Percentiles rank a stretch among this genome's conserved stretches.
These are phyloP conservation scores for Acmispon strigosus DNA, from an alignment of 306 rosid species.

Conservation along the genomic window DNA sequence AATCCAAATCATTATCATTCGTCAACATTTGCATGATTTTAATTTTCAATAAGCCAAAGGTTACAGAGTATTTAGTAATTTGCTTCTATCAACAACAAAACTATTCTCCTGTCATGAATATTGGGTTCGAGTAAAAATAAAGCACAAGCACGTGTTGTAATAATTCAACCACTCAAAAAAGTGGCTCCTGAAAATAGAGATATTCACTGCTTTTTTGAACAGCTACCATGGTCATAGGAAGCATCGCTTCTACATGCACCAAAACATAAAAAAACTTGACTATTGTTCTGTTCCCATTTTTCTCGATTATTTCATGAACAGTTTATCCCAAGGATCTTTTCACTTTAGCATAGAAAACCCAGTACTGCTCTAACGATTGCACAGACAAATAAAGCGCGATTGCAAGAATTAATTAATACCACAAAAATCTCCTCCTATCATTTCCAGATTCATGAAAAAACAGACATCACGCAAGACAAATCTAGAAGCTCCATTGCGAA, in stretches of 20 bases:
- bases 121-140: too few relatives aligned
- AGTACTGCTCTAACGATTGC: background rate
- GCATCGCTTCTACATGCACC: background rate
- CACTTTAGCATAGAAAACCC: background rate
- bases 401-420: background rate
- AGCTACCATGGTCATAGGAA: background rate
- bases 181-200: too few relatives aligned
- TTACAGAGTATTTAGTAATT: too few relatives aligned
- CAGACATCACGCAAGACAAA: background rate
- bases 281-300: background rate
- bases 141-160: too few relatives aligned
- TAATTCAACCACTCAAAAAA: too few relatives aligned
- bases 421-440: background rate
- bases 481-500: background rate
- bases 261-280: background rate
- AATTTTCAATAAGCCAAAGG: too few relatives aligned
- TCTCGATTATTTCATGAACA: background rate
- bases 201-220: background rate
- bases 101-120: too few relatives aligned
- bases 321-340: background rate
- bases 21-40: too few relatives aligned
- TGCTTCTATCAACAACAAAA: too few relatives aligned
- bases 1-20: too few relatives aligned
- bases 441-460: background rate
- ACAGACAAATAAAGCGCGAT: too few relatives aligned